These are phyloP conservation scores for Cryphonectria carpinicola DNA, from an alignment of 2,329 filamentous ascomycete genomes.

Conservation along the genomic window DNA sequence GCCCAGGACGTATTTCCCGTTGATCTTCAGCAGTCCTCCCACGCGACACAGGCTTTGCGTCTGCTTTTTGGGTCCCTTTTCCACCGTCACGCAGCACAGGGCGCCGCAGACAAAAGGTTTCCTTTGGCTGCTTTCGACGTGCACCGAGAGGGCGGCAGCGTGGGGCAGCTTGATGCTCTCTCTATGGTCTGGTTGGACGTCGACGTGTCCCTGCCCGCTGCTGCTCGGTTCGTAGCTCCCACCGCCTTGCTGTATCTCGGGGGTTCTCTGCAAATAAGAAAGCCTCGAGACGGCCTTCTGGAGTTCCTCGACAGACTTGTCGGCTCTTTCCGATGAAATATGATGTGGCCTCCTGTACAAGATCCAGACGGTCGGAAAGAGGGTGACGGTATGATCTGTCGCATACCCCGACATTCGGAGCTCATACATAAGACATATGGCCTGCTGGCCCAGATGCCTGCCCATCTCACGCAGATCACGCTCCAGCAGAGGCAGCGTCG, in stretches of 20 bases:
- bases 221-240: conserved; percentile 20
- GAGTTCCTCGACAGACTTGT: conserved; percentile 12
- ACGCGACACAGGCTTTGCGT: conserved; percentile 20
- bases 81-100: conserved; percentile 20
- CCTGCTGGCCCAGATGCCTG: conserved; percentile 23
- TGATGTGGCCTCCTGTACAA: conserved; percentile 3
- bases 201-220: conserved; percentile 7
- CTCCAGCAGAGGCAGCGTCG: conserved; percentile 21
- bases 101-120: conserved; percentile 20
- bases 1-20: conserved; percentile 24
- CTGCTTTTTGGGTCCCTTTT: neutral
- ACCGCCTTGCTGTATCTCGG: conserved; percentile 25
- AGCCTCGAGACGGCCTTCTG: conserved; percentile 19
- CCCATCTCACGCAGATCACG: conserved; percentile 19
- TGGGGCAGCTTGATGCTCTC: conserved; percentile 20
- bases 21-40: conserved; percentile 26
- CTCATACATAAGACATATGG: conserved; percentile 20
- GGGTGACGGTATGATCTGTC: neutral
- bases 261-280: conserved; percentile 17
- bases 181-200: conserved; percentile 14
- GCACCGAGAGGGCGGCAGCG: conserved; percentile 18
- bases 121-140: conserved; percentile 11
- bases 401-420: conserved; percentile 24
- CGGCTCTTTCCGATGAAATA: neutral
- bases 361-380: conserved; percentile 24